Percentiles rank a stretch among this genome's conserved stretches.
phyloP scores from a whole-genome alignment of 2,329 filamentous ascomycete genomes.

The Fusarium sp. region DNA sequence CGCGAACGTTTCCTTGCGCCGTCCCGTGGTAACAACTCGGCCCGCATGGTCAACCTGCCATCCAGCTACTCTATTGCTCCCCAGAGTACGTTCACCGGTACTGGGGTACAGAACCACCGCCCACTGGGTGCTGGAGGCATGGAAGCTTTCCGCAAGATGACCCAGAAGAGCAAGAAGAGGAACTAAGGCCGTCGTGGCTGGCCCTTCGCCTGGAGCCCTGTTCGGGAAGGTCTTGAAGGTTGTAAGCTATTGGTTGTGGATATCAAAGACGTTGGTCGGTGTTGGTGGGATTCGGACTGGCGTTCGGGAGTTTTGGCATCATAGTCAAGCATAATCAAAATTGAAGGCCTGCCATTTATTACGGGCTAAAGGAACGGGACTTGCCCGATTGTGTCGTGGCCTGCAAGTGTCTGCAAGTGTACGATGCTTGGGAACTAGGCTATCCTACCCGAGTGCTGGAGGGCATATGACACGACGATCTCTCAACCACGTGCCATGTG shows the following conservation, averaged over 20 bases:
- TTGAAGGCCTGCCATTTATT: conserved; percentile 15
- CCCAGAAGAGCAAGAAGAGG: conserved; percentile 73
- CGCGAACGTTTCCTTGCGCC: conserved; percentile 73
- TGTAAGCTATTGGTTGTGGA: conserved; percentile 42
- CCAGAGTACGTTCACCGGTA: conserved; percentile 73
- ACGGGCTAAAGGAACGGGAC: conserved; percentile 14
- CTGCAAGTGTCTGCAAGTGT: neutral
- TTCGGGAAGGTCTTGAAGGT: conserved; percentile 10
- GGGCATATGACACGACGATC: conserved; percentile 25
- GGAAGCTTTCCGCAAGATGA: conserved; percentile 78
- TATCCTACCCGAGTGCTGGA: neutral
- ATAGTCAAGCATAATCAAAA: conserved; percentile 27
- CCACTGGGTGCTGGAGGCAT: conserved; percentile 75
- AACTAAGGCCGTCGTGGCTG: conserved; percentile 16
- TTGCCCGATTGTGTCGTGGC: neutral
- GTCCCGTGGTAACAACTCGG: conserved; percentile 69
- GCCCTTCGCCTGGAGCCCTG: conserved; percentile 2
- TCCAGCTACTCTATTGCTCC: conserved; percentile 73
- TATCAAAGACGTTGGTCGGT: conserved; percentile 37
- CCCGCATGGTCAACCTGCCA: conserved; percentile 68
- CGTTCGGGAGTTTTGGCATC: conserved; percentile 43
- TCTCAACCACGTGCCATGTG: conserved; percentile 20
- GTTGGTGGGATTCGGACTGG: conserved; percentile 35
- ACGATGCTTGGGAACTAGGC: neutral
- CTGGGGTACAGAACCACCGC: conserved; percentile 66